These are phyloP conservation scores for Ascochyta viciae-villosae DNA, from an alignment of 2,329 filamentous ascomycete genomes.

Conservation along the genomic window DNA sequence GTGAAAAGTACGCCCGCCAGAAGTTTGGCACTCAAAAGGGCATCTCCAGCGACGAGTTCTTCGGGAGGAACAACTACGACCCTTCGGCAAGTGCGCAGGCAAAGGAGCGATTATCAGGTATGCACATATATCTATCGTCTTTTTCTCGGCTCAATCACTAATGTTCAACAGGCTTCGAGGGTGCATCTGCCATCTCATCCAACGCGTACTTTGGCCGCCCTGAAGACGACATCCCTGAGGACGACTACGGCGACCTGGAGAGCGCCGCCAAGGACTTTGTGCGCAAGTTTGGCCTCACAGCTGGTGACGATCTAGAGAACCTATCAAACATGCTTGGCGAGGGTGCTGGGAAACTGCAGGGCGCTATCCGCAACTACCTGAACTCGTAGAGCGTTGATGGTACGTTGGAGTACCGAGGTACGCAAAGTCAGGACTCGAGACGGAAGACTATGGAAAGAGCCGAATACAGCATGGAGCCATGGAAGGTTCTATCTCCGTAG, in stretches of 20 bases:
- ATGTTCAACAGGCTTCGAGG: constrained; percentile 74
- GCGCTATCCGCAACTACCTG: constrained; percentile 49
- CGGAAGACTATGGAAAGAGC: background rate
- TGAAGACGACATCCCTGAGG: constrained; percentile 74
- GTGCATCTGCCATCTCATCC: constrained; percentile 88
- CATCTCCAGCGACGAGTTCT: constrained; percentile 98
- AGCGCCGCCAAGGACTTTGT: constrained; percentile 95
- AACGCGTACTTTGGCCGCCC: constrained; percentile 97
- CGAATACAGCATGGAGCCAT: constrained; percentile 11
- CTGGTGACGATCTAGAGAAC: constrained; percentile 94
- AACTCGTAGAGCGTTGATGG: constrained; percentile 44
- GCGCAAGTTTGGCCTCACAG: constrained; percentile 91
- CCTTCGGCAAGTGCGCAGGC: constrained; percentile 82
- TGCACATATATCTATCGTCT: background rate
- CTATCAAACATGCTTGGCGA: constrained; percentile 83
- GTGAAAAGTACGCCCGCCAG: constrained; percentile 80
- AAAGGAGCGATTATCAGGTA: constrained; percentile 76
- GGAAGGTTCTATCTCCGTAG: constrained; percentile 8
- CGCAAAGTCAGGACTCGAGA: background rate
- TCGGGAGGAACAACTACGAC: constrained; percentile 88
- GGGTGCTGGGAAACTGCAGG: constrained; percentile 83
- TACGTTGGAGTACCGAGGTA: background rate
- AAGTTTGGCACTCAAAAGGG: constrained; percentile 95
- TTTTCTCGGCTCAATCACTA: constrained; percentile 9
- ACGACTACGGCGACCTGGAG: constrained; percentile 90